Percentiles rank a stretch among this genome's conserved stretches.
Evolutionary conservation across 2,329 filamentous ascomycete species (phyloP).

Genomic region (Apiospora sp.): DNA sequence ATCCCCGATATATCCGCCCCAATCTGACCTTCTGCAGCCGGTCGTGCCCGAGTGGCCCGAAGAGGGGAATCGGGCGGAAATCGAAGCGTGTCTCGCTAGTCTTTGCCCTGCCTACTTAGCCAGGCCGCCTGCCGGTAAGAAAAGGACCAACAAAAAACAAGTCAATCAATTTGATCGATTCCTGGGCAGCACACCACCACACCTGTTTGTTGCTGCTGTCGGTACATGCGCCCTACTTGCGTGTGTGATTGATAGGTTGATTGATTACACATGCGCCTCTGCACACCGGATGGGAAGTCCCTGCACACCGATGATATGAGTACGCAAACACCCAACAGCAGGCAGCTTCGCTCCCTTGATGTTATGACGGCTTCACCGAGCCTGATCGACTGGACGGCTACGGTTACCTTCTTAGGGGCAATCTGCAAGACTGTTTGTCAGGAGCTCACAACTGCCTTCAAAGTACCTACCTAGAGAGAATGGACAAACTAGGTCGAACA

Average conservation of each 20-base stretch:
- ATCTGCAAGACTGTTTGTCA: neutral
- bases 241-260: neutral
- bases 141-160: neutral
- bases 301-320: neutral
- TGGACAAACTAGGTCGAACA: neutral
- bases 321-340: neutral
- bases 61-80: slow-evolving; percentile 18
- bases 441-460: neutral
- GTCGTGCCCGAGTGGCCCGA: slow-evolving; percentile 13
- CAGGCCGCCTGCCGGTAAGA: neutral
- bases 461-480: neutral
- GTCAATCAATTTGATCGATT: neutral
- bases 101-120: neutral
- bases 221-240: neutral
- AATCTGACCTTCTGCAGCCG: slow-evolving; percentile 15
- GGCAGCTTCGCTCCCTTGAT: neutral
- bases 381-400: too few species aligned
- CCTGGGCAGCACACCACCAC: neutral
- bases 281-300: slow-evolving; percentile 7
- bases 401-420: too few species aligned
- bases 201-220: neutral
- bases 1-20: neutral
- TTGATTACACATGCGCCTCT: slow-evolving; percentile 11
- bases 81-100: slow-evolving; percentile 6
- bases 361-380: slow-evolving; percentile 1